These are phyloP conservation scores for Ganoderma leucocontextum DNA, from an alignment of 1,284 basidiomycete genomes.

Conservation along the genomic window DNA sequence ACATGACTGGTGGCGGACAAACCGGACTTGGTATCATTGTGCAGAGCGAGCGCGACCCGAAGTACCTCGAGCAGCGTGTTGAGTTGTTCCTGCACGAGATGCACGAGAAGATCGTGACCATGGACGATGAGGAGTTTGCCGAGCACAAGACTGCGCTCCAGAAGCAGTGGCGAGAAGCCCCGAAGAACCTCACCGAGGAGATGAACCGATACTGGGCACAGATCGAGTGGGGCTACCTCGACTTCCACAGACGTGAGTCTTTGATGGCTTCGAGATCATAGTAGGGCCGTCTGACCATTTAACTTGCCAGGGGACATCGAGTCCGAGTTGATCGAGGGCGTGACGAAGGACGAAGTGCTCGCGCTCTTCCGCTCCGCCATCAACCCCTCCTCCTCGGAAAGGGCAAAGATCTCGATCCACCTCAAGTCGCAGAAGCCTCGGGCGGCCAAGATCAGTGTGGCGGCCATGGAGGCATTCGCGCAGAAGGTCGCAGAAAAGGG, in stretches of 20 bases:
- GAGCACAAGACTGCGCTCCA: conserved; percentile 63
- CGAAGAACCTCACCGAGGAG: conserved; percentile 79
- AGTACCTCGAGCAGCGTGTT: conserved; percentile 89
- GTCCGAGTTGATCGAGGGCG: conserved; percentile 64
- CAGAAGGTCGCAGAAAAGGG: conserved; percentile 59
- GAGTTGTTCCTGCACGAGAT: conserved; percentile 87
- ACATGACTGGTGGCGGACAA: conserved; percentile 67
- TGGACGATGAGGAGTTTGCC: conserved; percentile 63
- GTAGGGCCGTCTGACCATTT: conserved; percentile 24
- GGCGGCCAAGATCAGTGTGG: conserved; percentile 67
- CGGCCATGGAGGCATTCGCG: conserved; percentile 74
- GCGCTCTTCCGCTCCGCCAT: conserved; percentile 76
- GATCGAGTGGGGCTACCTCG: conserved; percentile 79
- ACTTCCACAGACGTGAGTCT: conserved; percentile 74
- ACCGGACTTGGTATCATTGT: conserved; percentile 89
- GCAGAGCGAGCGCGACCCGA: conserved; percentile 88
- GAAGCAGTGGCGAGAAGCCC: conserved; percentile 75
- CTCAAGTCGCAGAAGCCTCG: conserved; percentile 74
- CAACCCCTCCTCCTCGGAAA: conserved; percentile 73
- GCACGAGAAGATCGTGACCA: conserved; percentile 51
- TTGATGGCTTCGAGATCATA: conserved; percentile 41
- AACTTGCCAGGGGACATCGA: conserved; percentile 67
- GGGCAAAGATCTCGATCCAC: conserved; percentile 87
- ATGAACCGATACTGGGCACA: conserved; percentile 71
- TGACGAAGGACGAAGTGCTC: conserved; percentile 85